Base-by-base conservation (phyloP, 139 green algal genomes). In the Chlorella sp. region DNA sequence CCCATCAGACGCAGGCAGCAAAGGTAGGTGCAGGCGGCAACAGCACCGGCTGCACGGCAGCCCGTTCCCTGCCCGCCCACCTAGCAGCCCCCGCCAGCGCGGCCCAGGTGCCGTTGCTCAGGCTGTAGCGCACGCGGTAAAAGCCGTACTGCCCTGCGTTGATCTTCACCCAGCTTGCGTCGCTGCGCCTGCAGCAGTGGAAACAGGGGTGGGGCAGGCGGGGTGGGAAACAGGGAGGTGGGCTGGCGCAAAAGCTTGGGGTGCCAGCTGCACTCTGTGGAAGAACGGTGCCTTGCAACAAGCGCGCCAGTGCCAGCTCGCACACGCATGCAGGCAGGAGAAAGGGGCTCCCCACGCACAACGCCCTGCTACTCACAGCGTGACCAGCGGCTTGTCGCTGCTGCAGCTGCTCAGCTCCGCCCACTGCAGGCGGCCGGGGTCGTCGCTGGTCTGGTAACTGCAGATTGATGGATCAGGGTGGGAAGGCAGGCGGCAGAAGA, bases 101-200 rank as follows among this genome's bases (percentile, higher is more conserved):
- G 0, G 15, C 44, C 93, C 93, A 96, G 51, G 51, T 60, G 51
- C 55, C 92, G 68, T 13, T 78, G 41, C 30, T 80, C 13, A 20
- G 69, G 68, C 4, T 76, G 83, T 96, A 96, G 25, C 91, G 87
- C 30, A 95, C 93, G 16, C 93, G 78, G 89, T 93, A 94, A 55
- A 88, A 91, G 30, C 90, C 91, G 28, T 87, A 89, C 85, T 96
- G 93, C 23, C 85, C 85, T 0, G 87, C 82, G 67, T 96, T 96
- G 21, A 96, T 75, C 89, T 96, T 95, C 9, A 96, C 68, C 91
- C 92, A 96, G 34, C 62, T 73, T 12, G 23, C 28, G 7, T 23
- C 26, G 3, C 56, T 20, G 9, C 18, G 47, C 32, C 83, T 88
- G 68, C 68, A 75, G 47, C 41, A 86, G 2, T 0, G 38, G 21